Evolutionary conservation across 108 stramenopile species (phyloP).

Genomic region (Cyclotella atomus): DNA sequence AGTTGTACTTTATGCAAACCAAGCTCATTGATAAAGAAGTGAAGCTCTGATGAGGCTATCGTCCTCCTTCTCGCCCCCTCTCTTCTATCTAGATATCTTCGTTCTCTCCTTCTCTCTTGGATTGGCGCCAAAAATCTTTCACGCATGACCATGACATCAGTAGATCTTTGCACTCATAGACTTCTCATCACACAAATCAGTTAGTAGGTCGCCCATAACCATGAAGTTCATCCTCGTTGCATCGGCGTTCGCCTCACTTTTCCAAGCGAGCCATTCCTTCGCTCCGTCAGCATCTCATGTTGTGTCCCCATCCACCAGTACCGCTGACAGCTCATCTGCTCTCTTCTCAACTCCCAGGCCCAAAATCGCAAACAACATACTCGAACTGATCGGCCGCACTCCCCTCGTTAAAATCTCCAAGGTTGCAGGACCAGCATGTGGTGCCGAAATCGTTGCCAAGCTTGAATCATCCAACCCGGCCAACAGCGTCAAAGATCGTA

Average conservation of each 20-base stretch:
- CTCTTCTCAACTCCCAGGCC: slow-evolving; percentile 35
- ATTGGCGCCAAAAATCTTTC: slow-evolving; percentile 20
- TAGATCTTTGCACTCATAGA: too few species aligned
- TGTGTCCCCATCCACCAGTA: not conserved
- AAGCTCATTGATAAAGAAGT: too few species aligned
- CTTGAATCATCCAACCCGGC: slow-evolving; percentile 89
- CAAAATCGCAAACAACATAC: slow-evolving; percentile 84
- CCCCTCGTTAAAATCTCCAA: slow-evolving; percentile 81
- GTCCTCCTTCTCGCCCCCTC: too few species aligned
- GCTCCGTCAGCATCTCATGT: slow-evolving; percentile 7
- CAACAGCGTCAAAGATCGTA: slow-evolving; percentile 91
- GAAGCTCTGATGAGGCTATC: too few species aligned
- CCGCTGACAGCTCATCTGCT: not conserved
- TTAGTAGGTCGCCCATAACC: too few species aligned
- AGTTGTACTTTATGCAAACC: too few species aligned
- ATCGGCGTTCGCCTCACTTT: not conserved
- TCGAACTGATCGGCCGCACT: slow-evolving; percentile 87
- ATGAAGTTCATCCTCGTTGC: slow-evolving; percentile 8
- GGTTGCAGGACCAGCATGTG: slow-evolving; percentile 58
- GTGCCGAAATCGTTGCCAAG: slow-evolving; percentile 85
- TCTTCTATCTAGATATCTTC: too few species aligned
- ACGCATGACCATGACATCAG: too few species aligned
- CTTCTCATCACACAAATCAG: too few species aligned
- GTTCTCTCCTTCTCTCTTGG: too few species aligned
- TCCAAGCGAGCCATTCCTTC: slow-evolving; percentile 11